Conservation (phyloP, 495 filamentous ascomycete species). For the Penicillium antarcticum region DNA sequence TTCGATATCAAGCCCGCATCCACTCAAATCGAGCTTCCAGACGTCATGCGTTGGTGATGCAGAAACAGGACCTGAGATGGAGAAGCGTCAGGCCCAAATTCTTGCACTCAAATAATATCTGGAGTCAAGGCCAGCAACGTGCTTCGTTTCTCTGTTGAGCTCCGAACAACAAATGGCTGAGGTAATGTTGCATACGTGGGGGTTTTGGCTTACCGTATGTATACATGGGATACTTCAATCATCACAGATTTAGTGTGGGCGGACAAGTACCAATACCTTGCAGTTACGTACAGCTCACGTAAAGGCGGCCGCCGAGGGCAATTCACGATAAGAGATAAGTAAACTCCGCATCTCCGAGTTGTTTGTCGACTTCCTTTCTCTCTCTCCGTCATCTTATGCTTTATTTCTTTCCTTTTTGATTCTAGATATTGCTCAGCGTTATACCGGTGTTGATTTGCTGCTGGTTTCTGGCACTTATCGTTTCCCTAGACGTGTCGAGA, state of each 20-base stretch:
- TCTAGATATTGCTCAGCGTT: background rate
- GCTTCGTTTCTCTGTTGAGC: conserved; percentile 3
- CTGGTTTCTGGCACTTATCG: too few species aligned
- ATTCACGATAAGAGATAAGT: conserved; percentile 6
- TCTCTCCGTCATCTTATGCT: background rate
- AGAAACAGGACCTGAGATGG: background rate
- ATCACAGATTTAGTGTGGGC: background rate
- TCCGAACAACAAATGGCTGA: conserved; percentile 6
- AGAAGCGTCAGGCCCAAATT: background rate
- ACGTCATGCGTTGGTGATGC: conserved; percentile 20
- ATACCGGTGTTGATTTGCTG: background rate
- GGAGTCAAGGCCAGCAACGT: background rate
- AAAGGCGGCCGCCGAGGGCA: background rate
- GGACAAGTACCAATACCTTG: background rate
- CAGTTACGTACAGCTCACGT: background rate
- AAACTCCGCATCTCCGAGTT: conserved; percentile 12
- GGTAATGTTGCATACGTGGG: background rate
- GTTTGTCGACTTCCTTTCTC: background rate
- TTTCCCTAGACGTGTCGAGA: background rate
- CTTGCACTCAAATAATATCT: background rate
- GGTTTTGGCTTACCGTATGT: background rate
- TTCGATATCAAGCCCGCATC: conserved; percentile 35
- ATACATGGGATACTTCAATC: background rate
- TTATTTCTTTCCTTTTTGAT: background rate
- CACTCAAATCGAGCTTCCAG: conserved; percentile 23